Base-by-base conservation (phyloP, 2,329 filamentous ascomycete species). In the Ceratocystis diversiconidia region DNA sequence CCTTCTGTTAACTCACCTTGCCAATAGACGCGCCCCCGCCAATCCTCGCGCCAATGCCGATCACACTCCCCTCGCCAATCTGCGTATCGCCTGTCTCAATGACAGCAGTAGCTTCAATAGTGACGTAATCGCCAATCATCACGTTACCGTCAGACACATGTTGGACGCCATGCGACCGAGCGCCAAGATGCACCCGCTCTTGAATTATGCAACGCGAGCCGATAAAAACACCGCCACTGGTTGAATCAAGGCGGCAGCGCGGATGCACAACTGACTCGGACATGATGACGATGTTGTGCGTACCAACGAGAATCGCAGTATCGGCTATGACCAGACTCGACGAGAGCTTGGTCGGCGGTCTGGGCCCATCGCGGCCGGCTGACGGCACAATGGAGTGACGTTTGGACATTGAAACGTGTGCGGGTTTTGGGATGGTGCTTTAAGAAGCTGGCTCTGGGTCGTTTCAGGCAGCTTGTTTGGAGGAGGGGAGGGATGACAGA, bases 201-300 rank as follows among this genome's bases (percentile, higher is more conserved):
- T 88, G 85, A 55, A 97, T 80, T 59, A 96, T 88, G 71, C 89
- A 94, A 63, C 87, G 85, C 67, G 89, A 85, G 30, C 92, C 91
- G 67, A 95, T 83, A 32, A 85, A 85, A 70, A 97, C 85, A 55
- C 90, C 86, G 3, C 90, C 90, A 63, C 87, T 80, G 66, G 85
- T 85, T 7, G 92, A 87, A 71, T 91, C 88, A 66, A 96, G 82
- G 68, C 86, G 85, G 17, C 86, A 84, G 61, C 92, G 89, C 0
- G 94, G 92, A 72, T 97, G 92, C n/a, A 99, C 77, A 5, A 96
- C 83, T 2, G 85, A 86, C 72, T 90, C 86, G 28, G 88, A 81
- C 66, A 86, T 86, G 69, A 97, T 85, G 57, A 84, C 86, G 69
- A 99, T 89, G 1, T 85, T 86, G 73, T 95, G 82, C 1, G 82